These are phyloP conservation scores for Peribolospora kevripleyi DNA, from an alignment of 768 basidiomycete species.

Conservation along the genomic window DNA sequence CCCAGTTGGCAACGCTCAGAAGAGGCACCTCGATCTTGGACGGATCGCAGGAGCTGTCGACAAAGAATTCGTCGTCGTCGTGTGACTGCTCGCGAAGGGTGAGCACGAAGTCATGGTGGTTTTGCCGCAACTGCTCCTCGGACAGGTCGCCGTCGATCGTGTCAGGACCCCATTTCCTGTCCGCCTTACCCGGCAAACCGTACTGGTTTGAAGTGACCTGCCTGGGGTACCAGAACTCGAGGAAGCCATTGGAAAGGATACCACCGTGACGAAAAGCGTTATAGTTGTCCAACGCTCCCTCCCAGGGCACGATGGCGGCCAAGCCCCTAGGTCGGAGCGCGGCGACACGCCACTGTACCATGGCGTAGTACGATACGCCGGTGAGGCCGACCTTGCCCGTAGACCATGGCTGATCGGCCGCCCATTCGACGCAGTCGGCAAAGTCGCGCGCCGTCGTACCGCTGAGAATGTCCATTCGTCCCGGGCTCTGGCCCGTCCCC, in stretches of 20 bases:
- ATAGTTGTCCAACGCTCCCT: constrained; percentile 12
- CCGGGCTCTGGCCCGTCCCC: constrained; percentile 12
- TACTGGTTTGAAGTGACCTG: constrained; percentile 12
- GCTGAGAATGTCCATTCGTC: constrained; percentile 13
- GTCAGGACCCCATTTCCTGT: constrained; percentile 7
- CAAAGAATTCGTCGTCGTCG: constrained; percentile 12
- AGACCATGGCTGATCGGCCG: constrained; percentile 13
- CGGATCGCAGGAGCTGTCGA: constrained; percentile 10
- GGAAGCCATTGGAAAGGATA: constrained; percentile 7
- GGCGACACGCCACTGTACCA: constrained; percentile 13
- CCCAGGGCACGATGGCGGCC: constrained; percentile 12
- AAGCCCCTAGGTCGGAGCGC: constrained; percentile 11
- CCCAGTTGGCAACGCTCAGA: constrained; percentile 14
- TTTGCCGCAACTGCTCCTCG: constrained; percentile 7
- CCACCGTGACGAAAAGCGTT: constrained; percentile 12
- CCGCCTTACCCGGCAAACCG: constrained; percentile 3
- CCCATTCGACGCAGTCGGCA: constrained; percentile 16
- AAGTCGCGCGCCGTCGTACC: constrained; percentile 13
- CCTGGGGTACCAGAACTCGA: constrained; percentile 9
- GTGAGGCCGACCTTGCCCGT: constrained; percentile 14
- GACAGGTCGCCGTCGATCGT: constrained; percentile 10
- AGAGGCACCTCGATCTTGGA: constrained; percentile 13
- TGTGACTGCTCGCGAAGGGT: constrained; percentile 10
- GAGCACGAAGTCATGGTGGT: constrained; percentile 10
- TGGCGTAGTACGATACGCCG: constrained; percentile 15